phyloP scores from a whole-genome alignment of 768 basidiomycete species.

The Filobasidium wieringae region DNA sequence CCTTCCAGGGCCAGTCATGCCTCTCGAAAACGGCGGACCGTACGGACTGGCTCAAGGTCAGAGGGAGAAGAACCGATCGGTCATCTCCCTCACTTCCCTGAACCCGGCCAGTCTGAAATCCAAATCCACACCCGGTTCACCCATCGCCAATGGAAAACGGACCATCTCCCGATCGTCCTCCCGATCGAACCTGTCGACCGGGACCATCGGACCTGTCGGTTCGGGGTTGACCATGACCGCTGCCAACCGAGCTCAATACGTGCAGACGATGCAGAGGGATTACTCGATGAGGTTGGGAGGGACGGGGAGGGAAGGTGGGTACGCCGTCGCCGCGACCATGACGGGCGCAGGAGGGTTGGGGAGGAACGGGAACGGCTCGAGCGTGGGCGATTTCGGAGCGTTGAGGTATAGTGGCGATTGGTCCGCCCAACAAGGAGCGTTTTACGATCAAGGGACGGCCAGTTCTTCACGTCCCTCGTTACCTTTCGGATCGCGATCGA shows the following conservation, averaged over 20 bases:
- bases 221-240: neutral
- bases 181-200: neutral
- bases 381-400: slow-evolving; percentile 4
- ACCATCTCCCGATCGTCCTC: slow-evolving; percentile 8
- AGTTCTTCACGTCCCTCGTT: slow-evolving; percentile 9
- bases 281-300: slow-evolving; percentile 37
- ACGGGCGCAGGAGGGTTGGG: slow-evolving; percentile 22
- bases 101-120: neutral
- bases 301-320: slow-evolving; percentile 34
- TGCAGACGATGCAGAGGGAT: slow-evolving; percentile 18
- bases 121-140: slow-evolving; percentile 5
- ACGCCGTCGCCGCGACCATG: slow-evolving; percentile 35
- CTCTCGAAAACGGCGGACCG: neutral
- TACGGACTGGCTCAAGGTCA: neutral
- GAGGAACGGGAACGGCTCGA: slow-evolving; percentile 8
- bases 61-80: slow-evolving; percentile 7
- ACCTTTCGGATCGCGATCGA: slow-evolving; percentile 1
- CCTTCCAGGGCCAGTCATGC: neutral
- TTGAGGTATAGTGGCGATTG: slow-evolving; percentile 27
- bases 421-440: slow-evolving; percentile 5
- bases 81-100: slow-evolving; percentile 8
- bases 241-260: neutral
- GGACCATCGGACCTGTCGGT: neutral
- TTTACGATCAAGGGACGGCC: slow-evolving; percentile 1
- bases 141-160: neutral